Base-by-base conservation (phyloP, 306 rosid genomes). In the Vigna mungo region DNA sequence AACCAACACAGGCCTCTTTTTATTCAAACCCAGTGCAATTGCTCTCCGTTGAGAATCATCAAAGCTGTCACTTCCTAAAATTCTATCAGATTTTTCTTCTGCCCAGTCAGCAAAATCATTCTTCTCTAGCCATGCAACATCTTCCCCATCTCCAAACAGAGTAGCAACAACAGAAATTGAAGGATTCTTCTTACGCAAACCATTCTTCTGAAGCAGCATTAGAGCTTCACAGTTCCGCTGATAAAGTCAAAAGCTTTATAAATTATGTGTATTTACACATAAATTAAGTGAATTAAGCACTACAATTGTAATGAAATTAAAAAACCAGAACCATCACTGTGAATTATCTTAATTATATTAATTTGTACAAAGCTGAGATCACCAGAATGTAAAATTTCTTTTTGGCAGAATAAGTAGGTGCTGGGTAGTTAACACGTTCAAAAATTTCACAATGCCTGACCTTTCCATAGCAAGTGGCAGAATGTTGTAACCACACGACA, bases 161-260 rank as follows among this genome's bases (percentile, higher is more conserved):
- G 97, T 88, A 34, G 93, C 88, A 55, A 88, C 89, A 46, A 87
- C 81, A 71, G 95, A 87, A 85, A 85, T 77, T 7, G 97, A 84
- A 77, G 93, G 90, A 83, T 90, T 92, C 51, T 90, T 92, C 90
- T 89, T 92, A 52, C 66, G 84, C 54, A 92, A 86, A 77, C 93
- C 95, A 61, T 86, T 89, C 88, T 80, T 92, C 78, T 87, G 97
- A 84, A 92, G 97, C 84, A 92, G 81, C 95, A 92, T 92, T 56
- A 92, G 69, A 37, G 97, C 97, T 85, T 92, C 97, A 83, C 94
- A 89, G 70, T 92, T 92, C 87, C 97, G 97, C 97, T 92, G 82
- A 56, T 78, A 82, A 80, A 71, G 25, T 44, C 37, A 68, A 23
- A 72, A 76, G 52, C 68, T 63, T 39, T 14, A 30, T 78, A 65